Percentiles rank a stretch among this genome's conserved stretches.
phyloP scores from a whole-genome alignment of 768 basidiomycete species.

The Lactifluus hygrophoroides region DNA sequence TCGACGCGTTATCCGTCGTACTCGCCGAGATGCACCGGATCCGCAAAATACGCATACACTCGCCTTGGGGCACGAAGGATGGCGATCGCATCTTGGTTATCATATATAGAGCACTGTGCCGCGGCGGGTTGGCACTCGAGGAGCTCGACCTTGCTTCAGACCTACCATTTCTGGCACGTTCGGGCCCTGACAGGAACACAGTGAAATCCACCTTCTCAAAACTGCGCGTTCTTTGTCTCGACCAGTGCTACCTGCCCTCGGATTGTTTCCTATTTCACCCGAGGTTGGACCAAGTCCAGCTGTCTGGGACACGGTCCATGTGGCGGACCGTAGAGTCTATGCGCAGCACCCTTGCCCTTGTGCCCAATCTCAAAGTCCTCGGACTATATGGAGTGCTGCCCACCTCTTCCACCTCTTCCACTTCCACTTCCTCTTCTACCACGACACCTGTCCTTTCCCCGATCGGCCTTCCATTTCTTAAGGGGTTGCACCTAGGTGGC shows the following conservation, averaged over 20 bases:
- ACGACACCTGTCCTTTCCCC: not conserved
- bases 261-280: not conserved
- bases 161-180: not conserved
- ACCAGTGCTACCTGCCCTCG: not conserved
- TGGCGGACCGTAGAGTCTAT: slow-evolving; percentile 4
- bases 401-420: not conserved
- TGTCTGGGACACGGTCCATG: not conserved
- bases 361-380: slow-evolving; percentile 3
- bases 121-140: slow-evolving; percentile 8
- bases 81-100: slow-evolving; percentile 7
- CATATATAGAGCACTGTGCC: not conserved
- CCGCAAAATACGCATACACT: slow-evolving; percentile 1
- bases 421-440: too few relatives aligned
- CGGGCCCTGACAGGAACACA: not conserved
- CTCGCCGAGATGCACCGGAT: not conserved
- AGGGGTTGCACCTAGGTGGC: not conserved
- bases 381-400: slow-evolving; percentile 7
- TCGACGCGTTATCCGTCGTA: slow-evolving; percentile 1
- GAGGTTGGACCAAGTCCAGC: slow-evolving; percentile 2
- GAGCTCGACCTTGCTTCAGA: slow-evolving; percentile 12
- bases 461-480: not conserved
- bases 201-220: not conserved
- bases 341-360: not conserved
- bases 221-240: slow-evolving; percentile 2
- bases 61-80: slow-evolving; percentile 15